Percentiles rank a stretch among this genome's conserved stretches.
Conservation (phyloP, 768 basidiomycete species). For the Pisolithus microcarpus region DNA sequence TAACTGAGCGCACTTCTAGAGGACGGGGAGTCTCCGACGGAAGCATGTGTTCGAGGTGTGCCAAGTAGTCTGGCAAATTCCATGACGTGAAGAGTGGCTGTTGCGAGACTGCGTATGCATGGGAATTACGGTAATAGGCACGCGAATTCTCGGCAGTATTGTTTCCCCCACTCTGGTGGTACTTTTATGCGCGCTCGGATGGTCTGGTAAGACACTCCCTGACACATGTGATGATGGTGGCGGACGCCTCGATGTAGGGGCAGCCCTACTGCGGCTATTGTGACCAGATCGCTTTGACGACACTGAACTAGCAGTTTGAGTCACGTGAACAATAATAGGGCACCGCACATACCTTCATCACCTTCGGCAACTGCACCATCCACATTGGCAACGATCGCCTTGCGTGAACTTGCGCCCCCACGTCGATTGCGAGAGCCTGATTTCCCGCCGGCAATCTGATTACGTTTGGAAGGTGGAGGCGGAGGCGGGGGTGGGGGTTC, state of each 20-base stretch:
- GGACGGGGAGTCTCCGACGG: slow-evolving; percentile 71
- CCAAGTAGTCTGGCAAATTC: slow-evolving; percentile 89
- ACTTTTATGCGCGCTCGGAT: slow-evolving; percentile 37
- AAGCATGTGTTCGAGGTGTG: slow-evolving; percentile 77
- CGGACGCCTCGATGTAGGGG: slow-evolving; percentile 25
- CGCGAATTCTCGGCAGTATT: slow-evolving; percentile 46
- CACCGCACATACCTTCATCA: slow-evolving; percentile 50
- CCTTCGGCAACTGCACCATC: slow-evolving; percentile 35
- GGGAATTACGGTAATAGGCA: slow-evolving; percentile 63
- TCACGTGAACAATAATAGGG: slow-evolving; percentile 30
- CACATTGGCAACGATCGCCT: slow-evolving; percentile 12
- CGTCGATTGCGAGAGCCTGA: slow-evolving; percentile 25
- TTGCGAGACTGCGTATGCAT: slow-evolving; percentile 73
- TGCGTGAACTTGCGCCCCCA: slow-evolving; percentile 24
- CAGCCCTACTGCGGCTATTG: slow-evolving; percentile 32
- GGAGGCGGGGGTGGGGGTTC: slow-evolving; percentile 31
- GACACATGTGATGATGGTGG: slow-evolving; percentile 25
- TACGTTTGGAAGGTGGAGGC: slow-evolving; percentile 25
- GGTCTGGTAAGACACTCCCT: slow-evolving; percentile 35
- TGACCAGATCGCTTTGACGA: slow-evolving; percentile 32
- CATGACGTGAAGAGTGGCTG: slow-evolving; percentile 79
- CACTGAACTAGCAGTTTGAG: slow-evolving; percentile 26
- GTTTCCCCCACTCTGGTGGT: slow-evolving; percentile 33
- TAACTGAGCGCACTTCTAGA: slow-evolving; percentile 54
- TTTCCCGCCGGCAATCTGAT: slow-evolving; percentile 12